Conservation (phyloP, 2,329 filamentous ascomycete species). For the Trichophyton verrucosum region DNA sequence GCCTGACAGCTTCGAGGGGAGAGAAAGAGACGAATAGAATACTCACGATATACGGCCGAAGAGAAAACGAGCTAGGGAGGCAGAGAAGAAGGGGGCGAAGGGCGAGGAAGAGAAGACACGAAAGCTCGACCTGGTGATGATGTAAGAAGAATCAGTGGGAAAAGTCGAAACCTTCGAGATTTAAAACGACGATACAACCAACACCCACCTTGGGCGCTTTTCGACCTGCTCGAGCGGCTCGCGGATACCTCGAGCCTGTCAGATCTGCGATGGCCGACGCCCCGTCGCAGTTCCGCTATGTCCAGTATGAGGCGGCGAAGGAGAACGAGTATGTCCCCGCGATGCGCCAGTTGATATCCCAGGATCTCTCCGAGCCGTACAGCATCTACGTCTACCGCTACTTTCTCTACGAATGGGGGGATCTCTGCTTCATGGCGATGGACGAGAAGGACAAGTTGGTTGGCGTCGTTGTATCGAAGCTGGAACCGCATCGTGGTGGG, state of each 20-base stretch:
- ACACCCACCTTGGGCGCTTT: background rate
- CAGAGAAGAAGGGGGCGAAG: background rate
- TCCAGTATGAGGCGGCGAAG: constrained; percentile 47
- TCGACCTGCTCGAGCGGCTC: background rate
- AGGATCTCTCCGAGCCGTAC: constrained; percentile 93
- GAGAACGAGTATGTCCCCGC: constrained; percentile 62
- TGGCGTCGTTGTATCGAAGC: constrained; percentile 87
- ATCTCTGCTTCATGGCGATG: constrained; percentile 78
- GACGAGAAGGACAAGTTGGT: constrained; percentile 49
- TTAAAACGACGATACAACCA: background rate
- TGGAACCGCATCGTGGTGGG: constrained; percentile 78
- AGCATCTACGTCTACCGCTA: constrained; percentile 99
- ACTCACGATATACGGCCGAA: background rate
- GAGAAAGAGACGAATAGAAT: background rate
- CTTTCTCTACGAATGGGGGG: constrained; percentile 94
- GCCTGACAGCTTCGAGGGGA: background rate
- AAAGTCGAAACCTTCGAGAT: background rate
- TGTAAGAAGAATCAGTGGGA: background rate
- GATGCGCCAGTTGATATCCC: constrained; percentile 86
- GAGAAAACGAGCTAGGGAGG: background rate
- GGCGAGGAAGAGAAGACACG: background rate
- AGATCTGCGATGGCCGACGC: constrained; percentile 1
- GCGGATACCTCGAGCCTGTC: background rate
- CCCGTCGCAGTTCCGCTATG: constrained; percentile 35
- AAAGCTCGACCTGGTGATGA: constrained; percentile 2